These are phyloP conservation scores for Camelina hispida DNA, from an alignment of 345 rosid species.

Conservation along the genomic window DNA sequence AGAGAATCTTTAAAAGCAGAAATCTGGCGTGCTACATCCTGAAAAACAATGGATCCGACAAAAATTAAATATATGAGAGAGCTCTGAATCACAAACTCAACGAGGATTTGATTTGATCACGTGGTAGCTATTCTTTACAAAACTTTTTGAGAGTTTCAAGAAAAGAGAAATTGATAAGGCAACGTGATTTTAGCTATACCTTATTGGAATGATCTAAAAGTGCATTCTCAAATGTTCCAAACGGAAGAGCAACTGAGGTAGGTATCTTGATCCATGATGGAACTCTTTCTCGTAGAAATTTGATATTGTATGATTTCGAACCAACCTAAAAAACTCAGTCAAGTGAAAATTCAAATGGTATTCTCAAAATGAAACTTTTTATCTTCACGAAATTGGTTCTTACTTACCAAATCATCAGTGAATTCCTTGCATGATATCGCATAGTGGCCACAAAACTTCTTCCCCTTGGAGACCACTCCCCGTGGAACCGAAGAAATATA, in stretches of 20 bases:
- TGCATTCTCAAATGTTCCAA: slow-evolving; percentile 85
- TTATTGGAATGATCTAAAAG: slow-evolving; percentile 67
- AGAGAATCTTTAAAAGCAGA: slow-evolving; percentile 43
- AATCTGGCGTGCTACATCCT: slow-evolving; percentile 56
- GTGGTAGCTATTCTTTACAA: not conserved
- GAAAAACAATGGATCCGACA: slow-evolving; percentile 32
- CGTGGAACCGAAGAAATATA: slow-evolving; percentile 47
- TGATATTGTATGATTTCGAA: slow-evolving; percentile 92
- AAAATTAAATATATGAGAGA: not conserved
- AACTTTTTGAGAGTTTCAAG: not conserved
- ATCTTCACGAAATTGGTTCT: slow-evolving; percentile 13
- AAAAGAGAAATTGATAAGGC: slow-evolving; percentile 21
- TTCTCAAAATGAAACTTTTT: not conserved
- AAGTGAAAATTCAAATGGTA: no score
- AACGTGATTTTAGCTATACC: slow-evolving; percentile 48
- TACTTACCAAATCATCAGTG: slow-evolving; percentile 70
- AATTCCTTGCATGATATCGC: slow-evolving; percentile 87
- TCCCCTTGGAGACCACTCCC: slow-evolving; percentile 62
- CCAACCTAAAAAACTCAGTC: slow-evolving; percentile 66
- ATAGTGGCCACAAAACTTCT: slow-evolving; percentile 75
- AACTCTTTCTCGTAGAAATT: slow-evolving; percentile 74
- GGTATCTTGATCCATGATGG: slow-evolving; percentile 97
- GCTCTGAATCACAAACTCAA: slow-evolving; percentile 13
- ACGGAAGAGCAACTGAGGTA: slow-evolving; percentile 89
- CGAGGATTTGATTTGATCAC: not conserved